phyloP scores from a whole-genome alignment of 345 rosid species.

The Clausena lansium region DNA sequence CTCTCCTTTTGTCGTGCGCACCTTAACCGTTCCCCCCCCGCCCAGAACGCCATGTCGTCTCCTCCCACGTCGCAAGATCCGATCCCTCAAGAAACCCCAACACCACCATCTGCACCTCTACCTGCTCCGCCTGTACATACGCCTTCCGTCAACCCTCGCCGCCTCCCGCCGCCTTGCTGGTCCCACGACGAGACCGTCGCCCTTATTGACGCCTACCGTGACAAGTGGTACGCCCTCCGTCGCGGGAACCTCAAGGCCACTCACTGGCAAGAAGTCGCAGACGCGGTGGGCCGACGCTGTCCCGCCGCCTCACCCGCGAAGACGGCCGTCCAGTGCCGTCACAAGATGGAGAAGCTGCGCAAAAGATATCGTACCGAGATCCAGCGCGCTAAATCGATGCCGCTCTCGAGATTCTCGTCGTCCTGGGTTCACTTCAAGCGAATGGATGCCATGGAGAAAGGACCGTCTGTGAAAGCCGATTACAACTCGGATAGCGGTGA shows the following conservation, averaged over 20 bases:
- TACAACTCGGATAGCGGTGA: constrained; percentile 36
- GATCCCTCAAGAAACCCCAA: constrained; percentile 10
- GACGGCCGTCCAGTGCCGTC: constrained; percentile 92
- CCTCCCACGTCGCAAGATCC: constrained; percentile 13
- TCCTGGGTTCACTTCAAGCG: constrained; percentile 87
- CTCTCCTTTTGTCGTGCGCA: not conserved
- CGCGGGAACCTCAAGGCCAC: constrained; percentile 90
- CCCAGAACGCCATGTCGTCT: constrained; percentile 14
- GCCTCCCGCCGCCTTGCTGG: constrained; percentile 97
- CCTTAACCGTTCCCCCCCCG: constrained; percentile 27
- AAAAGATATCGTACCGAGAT: constrained; percentile 86
- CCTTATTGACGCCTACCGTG: constrained; percentile 77
- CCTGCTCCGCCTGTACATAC: constrained; percentile 11
- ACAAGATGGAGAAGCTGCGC: constrained; percentile 98
- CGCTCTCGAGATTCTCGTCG: constrained; percentile 67
- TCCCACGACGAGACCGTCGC: constrained; percentile 83
- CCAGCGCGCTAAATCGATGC: constrained; percentile 85
- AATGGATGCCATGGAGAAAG: constrained; percentile 90
- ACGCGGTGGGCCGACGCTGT: constrained; percentile 51
- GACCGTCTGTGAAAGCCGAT: constrained; percentile 36
- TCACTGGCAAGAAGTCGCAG: constrained; percentile 97
- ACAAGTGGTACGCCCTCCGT: constrained; percentile 85
- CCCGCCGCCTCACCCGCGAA: constrained; percentile 64
- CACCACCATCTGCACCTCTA: constrained; percentile 18
- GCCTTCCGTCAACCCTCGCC: constrained; percentile 52